phyloP scores from a whole-genome alignment of 2,329 filamentous ascomycete genomes.

The Cercospora sojina region DNA sequence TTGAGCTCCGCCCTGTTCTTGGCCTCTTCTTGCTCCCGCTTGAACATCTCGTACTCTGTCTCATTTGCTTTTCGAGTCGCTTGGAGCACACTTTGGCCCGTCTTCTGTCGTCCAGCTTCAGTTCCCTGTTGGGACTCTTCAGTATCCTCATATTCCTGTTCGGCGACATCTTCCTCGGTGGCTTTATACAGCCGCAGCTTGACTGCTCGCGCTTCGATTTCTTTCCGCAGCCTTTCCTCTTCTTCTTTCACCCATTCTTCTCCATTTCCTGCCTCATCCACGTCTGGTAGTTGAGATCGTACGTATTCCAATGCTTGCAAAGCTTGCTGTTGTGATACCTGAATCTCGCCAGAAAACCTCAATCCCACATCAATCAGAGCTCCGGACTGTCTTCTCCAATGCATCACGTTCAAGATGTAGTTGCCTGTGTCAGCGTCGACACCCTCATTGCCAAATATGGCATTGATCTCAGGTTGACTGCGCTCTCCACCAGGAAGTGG shows the following conservation, averaged over 20 bases:
- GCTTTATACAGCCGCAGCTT: slow-evolving; percentile 40
- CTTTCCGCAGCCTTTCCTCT: slow-evolving; percentile 31
- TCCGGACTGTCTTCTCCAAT: slow-evolving; percentile 40
- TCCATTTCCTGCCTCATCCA: slow-evolving; percentile 39
- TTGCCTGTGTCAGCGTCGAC: slow-evolving; percentile 38
- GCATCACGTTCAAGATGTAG: slow-evolving; percentile 40
- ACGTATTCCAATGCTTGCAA: slow-evolving; percentile 38
- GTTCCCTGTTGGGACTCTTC: slow-evolving; percentile 32
- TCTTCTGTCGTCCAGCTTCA: slow-evolving; percentile 30
- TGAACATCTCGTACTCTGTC: slow-evolving; percentile 31
- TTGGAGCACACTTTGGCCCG: slow-evolving; percentile 34
- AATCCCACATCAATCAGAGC: slow-evolving; percentile 40
- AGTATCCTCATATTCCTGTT: slow-evolving; percentile 13
- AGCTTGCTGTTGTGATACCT: slow-evolving; percentile 32
- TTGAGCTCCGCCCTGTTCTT: slow-evolving; percentile 25
- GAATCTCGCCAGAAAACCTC: slow-evolving; percentile 32
- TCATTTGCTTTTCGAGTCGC: slow-evolving; percentile 34
- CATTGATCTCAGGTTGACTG: slow-evolving; percentile 31
- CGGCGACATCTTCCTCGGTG: slow-evolving; percentile 20
- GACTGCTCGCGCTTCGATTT: slow-evolving; percentile 35
- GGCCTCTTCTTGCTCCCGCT: slow-evolving; percentile 26
- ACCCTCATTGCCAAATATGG: slow-evolving; percentile 35
- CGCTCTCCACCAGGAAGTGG: slow-evolving; percentile 37
- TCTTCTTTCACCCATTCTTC: slow-evolving; percentile 39
- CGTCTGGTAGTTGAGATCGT: slow-evolving; percentile 32